Evolutionary conservation across 805 yeast species (phyloP).

Genomic region (Spathaspora passalidarum): DNA sequence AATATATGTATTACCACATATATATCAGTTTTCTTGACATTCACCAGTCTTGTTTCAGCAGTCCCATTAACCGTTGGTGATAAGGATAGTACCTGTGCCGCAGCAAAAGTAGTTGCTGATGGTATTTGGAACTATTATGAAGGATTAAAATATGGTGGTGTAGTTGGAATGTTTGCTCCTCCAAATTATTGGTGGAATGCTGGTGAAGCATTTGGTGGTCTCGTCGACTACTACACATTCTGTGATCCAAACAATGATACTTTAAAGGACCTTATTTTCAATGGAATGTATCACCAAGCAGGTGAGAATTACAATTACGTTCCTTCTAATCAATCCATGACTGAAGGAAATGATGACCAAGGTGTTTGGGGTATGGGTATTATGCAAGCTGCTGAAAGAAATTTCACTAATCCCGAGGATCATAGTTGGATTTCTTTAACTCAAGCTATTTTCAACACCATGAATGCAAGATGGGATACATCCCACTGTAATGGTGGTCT

Average conservation of each 20-base stretch:
- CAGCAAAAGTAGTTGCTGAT: constrained; percentile 29
- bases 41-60: constrained; percentile 14
- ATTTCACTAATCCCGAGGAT: constrained; percentile 48
- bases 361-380: constrained; percentile 51
- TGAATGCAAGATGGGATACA: constrained; percentile 86
- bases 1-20: background rate
- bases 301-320: constrained; percentile 41
- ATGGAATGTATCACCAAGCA: constrained; percentile 43
- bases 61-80: constrained; percentile 38
- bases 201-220: constrained; percentile 49
- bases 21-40: background rate
- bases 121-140: constrained; percentile 47
- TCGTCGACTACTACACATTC: constrained; percentile 37
- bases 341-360: constrained; percentile 52
- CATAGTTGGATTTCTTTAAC: constrained; percentile 83
- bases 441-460: constrained; percentile 87
- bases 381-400: constrained; percentile 46
- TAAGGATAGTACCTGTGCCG: constrained; percentile 39
- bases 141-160: constrained; percentile 41
- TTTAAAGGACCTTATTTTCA: constrained; percentile 24
- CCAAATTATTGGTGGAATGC: constrained; percentile 57
- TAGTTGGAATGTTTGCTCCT: constrained; percentile 42
- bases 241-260: constrained; percentile 35
- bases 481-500: constrained; percentile 79
- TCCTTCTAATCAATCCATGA: constrained; percentile 45